phyloP scores from a whole-genome alignment of 2,329 filamentous ascomycete genomes.

The Aschersonia sp. region DNA sequence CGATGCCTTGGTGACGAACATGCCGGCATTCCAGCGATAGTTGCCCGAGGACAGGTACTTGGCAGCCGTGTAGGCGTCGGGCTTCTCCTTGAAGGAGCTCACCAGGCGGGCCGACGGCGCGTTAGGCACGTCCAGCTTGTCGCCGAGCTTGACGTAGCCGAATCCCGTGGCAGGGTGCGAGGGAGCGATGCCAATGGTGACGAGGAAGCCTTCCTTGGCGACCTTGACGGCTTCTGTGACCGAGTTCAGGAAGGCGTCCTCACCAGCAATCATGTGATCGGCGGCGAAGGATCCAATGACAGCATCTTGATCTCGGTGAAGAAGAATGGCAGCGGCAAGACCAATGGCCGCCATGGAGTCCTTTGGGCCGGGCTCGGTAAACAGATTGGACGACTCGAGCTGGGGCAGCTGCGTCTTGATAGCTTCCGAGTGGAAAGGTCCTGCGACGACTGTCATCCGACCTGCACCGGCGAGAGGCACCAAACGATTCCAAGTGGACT shows the following conservation, averaged over 20 bases:
- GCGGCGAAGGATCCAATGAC: slow-evolving; percentile 13
- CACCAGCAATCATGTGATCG: slow-evolving; percentile 13
- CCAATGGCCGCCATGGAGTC: slow-evolving; percentile 14
- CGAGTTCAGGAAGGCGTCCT: slow-evolving; percentile 12
- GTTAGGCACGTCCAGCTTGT: slow-evolving; percentile 7
- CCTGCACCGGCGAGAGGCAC: slow-evolving; percentile 11
- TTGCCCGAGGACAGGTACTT: slow-evolving; percentile 12
- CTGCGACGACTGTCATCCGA: slow-evolving; percentile 12
- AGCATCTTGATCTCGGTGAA: slow-evolving; percentile 10
- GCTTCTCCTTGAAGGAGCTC: slow-evolving; percentile 13
- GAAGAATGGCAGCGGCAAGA: slow-evolving; percentile 11
- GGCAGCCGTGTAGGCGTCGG: slow-evolving; percentile 12
- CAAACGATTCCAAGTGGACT: slow-evolving; percentile 12
- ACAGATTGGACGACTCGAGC: slow-evolving; percentile 9
- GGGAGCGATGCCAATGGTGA: slow-evolving; percentile 13
- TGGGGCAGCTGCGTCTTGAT: slow-evolving; percentile 11
- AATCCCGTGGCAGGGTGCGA: slow-evolving; percentile 13
- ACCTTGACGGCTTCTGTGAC: slow-evolving; percentile 12
- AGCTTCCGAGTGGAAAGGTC: slow-evolving; percentile 11
- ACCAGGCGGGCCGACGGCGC: slow-evolving; percentile 11
- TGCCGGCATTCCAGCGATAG: slow-evolving; percentile 14
- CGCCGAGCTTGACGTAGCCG: slow-evolving; percentile 12
- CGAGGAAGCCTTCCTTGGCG: slow-evolving; percentile 11
- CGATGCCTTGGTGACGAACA: slow-evolving; percentile 13
- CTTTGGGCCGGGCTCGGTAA: slow-evolving; percentile 13